phyloP scores from a whole-genome alignment of 805 yeast species.

The Wickerhamiella dianesei region DNA sequence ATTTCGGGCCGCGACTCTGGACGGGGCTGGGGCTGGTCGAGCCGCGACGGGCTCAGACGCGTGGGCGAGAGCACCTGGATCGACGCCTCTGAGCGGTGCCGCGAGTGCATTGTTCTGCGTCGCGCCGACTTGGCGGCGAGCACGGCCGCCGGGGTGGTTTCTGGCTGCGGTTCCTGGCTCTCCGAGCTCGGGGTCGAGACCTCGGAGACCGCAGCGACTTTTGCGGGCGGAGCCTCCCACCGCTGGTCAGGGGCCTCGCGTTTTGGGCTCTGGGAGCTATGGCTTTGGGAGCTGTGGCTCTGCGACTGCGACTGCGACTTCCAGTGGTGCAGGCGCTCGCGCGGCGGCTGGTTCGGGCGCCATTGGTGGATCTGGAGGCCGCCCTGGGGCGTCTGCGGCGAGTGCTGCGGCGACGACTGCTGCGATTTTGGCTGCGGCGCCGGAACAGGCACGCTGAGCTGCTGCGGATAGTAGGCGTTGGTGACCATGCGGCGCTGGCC shows the following conservation, averaged over 20 bases:
- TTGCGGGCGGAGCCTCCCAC: neutral
- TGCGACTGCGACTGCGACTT: neutral
- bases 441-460: constrained; percentile 16
- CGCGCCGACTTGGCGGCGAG: neutral
- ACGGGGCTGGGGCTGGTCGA: too few relatives aligned
- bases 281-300: neutral
- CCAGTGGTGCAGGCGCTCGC: constrained; percentile 5
- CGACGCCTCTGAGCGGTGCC: neutral
- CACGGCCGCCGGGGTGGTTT: neutral
- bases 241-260: neutral
- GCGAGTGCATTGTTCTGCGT: neutral
- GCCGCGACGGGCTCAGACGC: neutral
- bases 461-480: constrained; percentile 8
- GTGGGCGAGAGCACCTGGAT: neutral
- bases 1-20: constrained; percentile 4
- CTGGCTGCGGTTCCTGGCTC: neutral
- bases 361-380: constrained; percentile 18
- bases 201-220: neutral
- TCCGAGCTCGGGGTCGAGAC: neutral
- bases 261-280: neutral
- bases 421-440: constrained; percentile 10
- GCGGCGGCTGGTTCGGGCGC: constrained; percentile 12
- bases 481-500: constrained; percentile 7
- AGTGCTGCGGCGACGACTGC: neutral
- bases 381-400: neutral